phyloP scores from a whole-genome alignment of 441 rosid species.

The Croton setiger region DNA sequence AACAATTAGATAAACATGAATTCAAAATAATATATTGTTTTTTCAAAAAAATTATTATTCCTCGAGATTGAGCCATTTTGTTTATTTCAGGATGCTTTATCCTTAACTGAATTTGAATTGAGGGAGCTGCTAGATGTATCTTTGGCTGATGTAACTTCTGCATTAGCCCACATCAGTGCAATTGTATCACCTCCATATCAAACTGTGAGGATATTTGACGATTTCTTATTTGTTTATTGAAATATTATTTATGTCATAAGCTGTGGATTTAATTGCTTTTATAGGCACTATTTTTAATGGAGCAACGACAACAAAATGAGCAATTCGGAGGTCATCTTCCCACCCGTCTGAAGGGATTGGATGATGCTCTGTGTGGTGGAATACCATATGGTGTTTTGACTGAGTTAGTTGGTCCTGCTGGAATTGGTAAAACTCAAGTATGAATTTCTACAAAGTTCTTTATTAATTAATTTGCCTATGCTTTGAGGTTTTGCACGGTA shows the following conservation, averaged over 20 bases:
- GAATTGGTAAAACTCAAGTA: conserved; percentile 94
- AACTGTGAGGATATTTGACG: conserved; percentile 43
- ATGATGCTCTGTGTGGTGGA: conserved; percentile 74
- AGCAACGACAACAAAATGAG: conserved; percentile 46
- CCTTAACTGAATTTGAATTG: conserved; percentile 73
- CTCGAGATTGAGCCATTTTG: not conserved
- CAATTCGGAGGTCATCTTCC: conserved; percentile 67
- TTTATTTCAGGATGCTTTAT: conserved; percentile 58
- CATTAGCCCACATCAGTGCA: conserved; percentile 56
- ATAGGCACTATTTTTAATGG: conserved; percentile 59
- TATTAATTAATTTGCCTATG: not conserved
- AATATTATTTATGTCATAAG: not conserved
- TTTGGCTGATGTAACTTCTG: conserved; percentile 49
- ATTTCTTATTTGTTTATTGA: not conserved
- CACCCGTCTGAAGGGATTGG: conserved; percentile 69
- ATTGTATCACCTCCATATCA: conserved; percentile 60
- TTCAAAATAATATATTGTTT: not conserved
- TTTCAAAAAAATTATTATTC: not conserved
- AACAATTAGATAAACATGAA: not conserved
- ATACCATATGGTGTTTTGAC: conserved; percentile 87
- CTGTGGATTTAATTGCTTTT: not conserved
- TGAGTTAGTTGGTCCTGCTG: conserved; percentile 86
- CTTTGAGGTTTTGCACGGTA: not conserved
- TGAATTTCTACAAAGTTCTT: not conserved
- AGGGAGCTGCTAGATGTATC: conserved; percentile 71